Evolutionary conservation across 2,329 filamentous ascomycete genomes (phyloP).

Genomic region (Verticillium klebahnii): DNA sequence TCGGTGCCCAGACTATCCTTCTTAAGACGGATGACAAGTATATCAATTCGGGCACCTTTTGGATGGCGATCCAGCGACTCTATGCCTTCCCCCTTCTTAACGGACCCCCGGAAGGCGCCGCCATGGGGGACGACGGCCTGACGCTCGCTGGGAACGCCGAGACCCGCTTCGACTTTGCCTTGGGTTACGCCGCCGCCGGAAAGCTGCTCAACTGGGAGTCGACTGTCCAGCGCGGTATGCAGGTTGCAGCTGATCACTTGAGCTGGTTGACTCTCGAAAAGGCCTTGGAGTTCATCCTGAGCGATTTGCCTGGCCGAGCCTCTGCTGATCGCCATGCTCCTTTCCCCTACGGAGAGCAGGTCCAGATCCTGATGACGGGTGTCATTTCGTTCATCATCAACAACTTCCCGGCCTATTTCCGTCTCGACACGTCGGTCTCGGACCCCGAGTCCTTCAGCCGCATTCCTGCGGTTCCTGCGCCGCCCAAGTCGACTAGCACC

Average conservation of each 20-base stretch:
- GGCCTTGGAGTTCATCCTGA: constrained; percentile 55
- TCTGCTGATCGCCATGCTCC: constrained; percentile 26
- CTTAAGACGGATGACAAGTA: constrained; percentile 48
- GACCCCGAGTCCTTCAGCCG: constrained; percentile 34
- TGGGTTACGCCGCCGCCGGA: constrained; percentile 63
- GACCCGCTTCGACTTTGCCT: constrained; percentile 48
- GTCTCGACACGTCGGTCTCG: constrained; percentile 43
- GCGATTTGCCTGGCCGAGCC: constrained; percentile 18
- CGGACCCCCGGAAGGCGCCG: constrained; percentile 21
- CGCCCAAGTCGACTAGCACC: constrained; percentile 21
- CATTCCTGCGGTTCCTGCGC: constrained; percentile 39
- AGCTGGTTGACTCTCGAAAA: constrained; percentile 60
- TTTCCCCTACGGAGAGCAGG: constrained; percentile 51
- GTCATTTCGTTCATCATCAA: constrained; percentile 56
- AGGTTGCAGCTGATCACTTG: constrained; percentile 53
- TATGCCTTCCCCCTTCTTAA: constrained; percentile 50
- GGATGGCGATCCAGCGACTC: constrained; percentile 51
- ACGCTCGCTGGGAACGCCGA: constrained; percentile 31
- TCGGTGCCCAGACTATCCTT: constrained; percentile 27
- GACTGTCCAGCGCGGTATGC: constrained; percentile 53
- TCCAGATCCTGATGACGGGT: constrained; percentile 48
- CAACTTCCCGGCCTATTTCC: constrained; percentile 56
- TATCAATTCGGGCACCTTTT: constrained; percentile 51
- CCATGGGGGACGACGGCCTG: constrained; percentile 22
- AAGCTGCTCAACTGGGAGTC: constrained; percentile 50